phyloP scores from a whole-genome alignment of 2,329 filamentous ascomycete genomes.

The Aspergillus piperis region DNA sequence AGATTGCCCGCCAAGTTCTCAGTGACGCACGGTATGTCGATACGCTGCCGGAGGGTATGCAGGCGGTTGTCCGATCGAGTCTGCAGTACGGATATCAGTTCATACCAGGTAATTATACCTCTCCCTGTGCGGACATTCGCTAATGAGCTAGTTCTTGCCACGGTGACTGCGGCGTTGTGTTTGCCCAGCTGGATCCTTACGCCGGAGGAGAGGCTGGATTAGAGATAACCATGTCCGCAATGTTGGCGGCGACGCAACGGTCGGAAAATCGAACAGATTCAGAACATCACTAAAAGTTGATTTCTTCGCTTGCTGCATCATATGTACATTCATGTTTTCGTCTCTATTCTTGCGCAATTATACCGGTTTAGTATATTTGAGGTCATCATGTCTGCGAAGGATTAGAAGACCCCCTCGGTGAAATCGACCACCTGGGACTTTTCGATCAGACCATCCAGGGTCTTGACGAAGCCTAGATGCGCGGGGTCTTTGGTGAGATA shows the following conservation, averaged over 20 bases:
- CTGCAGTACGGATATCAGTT: constrained; percentile 3
- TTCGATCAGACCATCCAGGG: constrained; percentile 30
- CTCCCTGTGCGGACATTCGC: background rate
- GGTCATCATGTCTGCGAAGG: background rate
- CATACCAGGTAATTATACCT: background rate
- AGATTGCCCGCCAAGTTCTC: background rate
- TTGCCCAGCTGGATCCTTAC: background rate
- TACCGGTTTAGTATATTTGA: no score
- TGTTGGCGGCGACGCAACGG: background rate
- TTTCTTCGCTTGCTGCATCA: background rate
- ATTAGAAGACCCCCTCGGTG: constrained; percentile 13
- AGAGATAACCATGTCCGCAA: no score
- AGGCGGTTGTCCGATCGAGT: background rate
- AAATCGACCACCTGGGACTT: constrained; percentile 41
- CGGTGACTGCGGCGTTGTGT: background rate
- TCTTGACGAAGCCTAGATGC: constrained; percentile 61
- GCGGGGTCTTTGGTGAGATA: constrained; percentile 66
- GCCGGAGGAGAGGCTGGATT: background rate
- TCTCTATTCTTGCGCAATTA: no score
- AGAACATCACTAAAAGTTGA: background rate
- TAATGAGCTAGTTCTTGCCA: background rate
- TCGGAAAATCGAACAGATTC: background rate
- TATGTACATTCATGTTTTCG: background rate
- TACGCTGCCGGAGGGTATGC: background rate
- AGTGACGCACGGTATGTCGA: background rate